Base-by-base conservation (phyloP, 2,329 filamentous ascomycete genomes). In the Stagonosporopsis tanaceti region DNA sequence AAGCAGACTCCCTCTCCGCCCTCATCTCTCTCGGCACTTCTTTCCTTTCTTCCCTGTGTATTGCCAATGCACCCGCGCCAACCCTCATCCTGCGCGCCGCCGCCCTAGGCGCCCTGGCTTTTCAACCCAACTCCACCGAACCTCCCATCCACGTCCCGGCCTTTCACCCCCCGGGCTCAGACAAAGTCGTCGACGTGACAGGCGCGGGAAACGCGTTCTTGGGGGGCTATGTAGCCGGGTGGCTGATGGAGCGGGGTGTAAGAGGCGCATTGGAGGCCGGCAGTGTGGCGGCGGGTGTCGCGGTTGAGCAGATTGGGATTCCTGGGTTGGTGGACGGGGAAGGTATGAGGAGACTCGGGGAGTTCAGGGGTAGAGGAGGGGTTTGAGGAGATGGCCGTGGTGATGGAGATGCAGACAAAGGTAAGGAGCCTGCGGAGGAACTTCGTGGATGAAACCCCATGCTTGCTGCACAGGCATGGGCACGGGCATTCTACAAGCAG, bases 141-240 rank as follows among this genome's bases (percentile, higher is more conserved):
- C 37, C 53, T 1, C 9, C 32, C 9, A 48, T 39, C 0, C 67
- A 62, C 57, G 47, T 65, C 15, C 64, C 62, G 3, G n/a, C 66
- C 1, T 68, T 53, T 37, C 59, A 70, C 35, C 44, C 39, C 0
- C 25, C 41, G 2, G 52, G 39, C 0, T 42, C 52, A 8, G 1
- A 25, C 3, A 50, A 59, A 40, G 60, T 66, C 7, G 50, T 67
- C 17, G 68, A 70, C 50, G 44, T 64, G 1, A 69, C 65, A 4
- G 68, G 68, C n/a, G 66, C 65, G 7, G 66, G 68, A 2, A 70
- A 68, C 40, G 54, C 66, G 2, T 68, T 67, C 50, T 51, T 70
- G 11, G 66, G 68, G 3, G 66, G 65, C 4, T 69, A 59, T 38
- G 60, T 65, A 0, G 53, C 53, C 1, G 65, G 66, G 11, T 63